These are phyloP conservation scores for Rhizopogon vesiculosus DNA, from an alignment of 768 basidiomycete species.

Conservation along the genomic window DNA sequence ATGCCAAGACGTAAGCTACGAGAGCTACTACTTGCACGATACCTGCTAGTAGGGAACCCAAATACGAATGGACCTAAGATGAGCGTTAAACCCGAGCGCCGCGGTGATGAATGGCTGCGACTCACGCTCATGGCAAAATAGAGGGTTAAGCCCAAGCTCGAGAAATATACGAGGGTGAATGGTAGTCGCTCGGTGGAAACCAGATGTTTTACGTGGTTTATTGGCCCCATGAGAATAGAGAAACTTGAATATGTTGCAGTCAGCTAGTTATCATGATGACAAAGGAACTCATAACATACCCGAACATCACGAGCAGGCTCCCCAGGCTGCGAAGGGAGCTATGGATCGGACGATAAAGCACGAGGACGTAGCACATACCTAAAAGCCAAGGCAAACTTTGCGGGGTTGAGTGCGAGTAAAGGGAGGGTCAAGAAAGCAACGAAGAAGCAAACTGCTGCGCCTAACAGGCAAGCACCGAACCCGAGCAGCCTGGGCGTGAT, in stretches of 20 bases:
- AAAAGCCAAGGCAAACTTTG: conserved; percentile 90
- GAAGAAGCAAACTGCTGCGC: conserved; percentile 91
- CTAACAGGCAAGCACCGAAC: conserved; percentile 84
- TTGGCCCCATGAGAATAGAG: conserved; percentile 82
- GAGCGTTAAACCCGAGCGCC: neutral
- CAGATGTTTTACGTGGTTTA: conserved; percentile 90
- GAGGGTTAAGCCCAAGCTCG: conserved; percentile 78
- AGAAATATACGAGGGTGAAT: conserved; percentile 80
- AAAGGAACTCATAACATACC: conserved; percentile 40
- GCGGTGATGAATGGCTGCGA: conserved; percentile 8
- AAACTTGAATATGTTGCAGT: conserved; percentile 41
- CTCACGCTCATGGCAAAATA: conserved; percentile 89
- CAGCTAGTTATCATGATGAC: neutral
- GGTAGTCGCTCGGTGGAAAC: conserved; percentile 78
- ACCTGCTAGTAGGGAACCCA: conserved; percentile 82
- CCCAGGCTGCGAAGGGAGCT: conserved; percentile 53
- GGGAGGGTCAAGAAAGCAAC: conserved; percentile 82
- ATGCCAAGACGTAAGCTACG: conserved; percentile 85
- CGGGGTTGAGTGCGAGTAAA: conserved; percentile 64
- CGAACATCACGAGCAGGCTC: conserved; percentile 93
- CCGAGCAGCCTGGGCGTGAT: conserved; percentile 64
- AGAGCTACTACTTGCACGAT: conserved; percentile 79
- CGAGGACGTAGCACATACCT: conserved; percentile 38
- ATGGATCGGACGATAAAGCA: neutral
- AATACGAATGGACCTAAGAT: conserved; percentile 69